A percentile compares a stretch with the other conserved stretches of the same genome.
Evolutionary conservation across 2,329 filamentous ascomycete genomes (phyloP).

Genomic region (Cytospora mali): DNA sequence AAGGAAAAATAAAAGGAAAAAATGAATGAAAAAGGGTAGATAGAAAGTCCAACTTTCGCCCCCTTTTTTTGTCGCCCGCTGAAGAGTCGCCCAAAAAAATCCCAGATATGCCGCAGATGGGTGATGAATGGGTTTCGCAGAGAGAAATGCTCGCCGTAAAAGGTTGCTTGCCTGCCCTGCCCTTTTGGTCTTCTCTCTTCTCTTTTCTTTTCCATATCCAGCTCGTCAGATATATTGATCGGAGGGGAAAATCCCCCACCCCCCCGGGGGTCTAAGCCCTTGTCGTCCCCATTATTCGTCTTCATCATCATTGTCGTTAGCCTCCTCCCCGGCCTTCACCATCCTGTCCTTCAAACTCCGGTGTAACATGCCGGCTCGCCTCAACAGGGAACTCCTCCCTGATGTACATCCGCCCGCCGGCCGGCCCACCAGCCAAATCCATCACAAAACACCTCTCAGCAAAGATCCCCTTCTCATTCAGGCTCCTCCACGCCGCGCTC

Average conservation of each 20-base stretch:
- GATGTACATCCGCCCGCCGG: slow-evolving; percentile 29
- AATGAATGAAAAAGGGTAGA: too few relatives aligned
- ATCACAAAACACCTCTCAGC: slow-evolving; percentile 52
- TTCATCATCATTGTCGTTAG: not conserved
- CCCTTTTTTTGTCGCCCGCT: not conserved
- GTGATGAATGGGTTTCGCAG: not conserved
- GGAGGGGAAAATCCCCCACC: too few relatives aligned
- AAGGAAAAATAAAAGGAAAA: not conserved
- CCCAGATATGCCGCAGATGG: not conserved
- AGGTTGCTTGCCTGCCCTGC: not conserved
- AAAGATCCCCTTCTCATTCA: slow-evolving; percentile 46
- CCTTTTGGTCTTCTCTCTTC: not conserved
- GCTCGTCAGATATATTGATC: too few relatives aligned
- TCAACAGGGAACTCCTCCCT: slow-evolving; percentile 33
- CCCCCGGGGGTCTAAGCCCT: too few relatives aligned
- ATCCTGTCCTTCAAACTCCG: slow-evolving; percentile 6
- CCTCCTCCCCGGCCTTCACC: not conserved
- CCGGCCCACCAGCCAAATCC: slow-evolving; percentile 31
- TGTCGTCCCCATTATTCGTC: not conserved
- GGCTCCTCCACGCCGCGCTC: slow-evolving; percentile 44
- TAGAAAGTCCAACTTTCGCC: slow-evolving; percentile 14
- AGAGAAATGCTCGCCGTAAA: too few relatives aligned
- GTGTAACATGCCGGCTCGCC: slow-evolving; percentile 24
- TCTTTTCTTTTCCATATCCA: too few relatives aligned
- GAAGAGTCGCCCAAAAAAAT: not conserved